A percentile compares a stretch with the other conserved stretches of the same genome.
These are phyloP conservation scores for Basipetospora chlamydospora DNA, from an alignment of 2,329 filamentous ascomycete genomes.

Conservation along the genomic window DNA sequence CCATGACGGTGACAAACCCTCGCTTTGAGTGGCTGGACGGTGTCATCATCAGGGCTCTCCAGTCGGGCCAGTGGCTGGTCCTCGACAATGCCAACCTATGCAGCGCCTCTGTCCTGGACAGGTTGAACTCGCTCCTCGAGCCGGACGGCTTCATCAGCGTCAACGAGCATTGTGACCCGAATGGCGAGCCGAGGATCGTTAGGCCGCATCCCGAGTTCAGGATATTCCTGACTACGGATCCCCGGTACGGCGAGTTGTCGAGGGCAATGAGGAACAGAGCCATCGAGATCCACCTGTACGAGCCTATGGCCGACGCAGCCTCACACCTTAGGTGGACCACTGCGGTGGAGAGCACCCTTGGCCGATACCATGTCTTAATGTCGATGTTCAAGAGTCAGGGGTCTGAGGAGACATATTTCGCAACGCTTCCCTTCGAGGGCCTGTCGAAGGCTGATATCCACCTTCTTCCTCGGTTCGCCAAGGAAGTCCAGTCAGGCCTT, in stretches of 20 bases:
- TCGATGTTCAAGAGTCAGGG: background rate
- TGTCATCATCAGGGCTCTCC: conserved; percentile 72
- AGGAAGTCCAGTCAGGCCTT: background rate
- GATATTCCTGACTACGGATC: conserved; percentile 87
- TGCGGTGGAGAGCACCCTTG: conserved; percentile 33
- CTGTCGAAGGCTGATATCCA: conserved; percentile 8
- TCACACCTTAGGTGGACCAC: conserved; percentile 24
- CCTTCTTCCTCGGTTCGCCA: conserved; percentile 8
- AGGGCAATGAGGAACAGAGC: conserved; percentile 93
- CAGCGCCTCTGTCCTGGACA: conserved; percentile 84
- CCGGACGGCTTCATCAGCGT: conserved; percentile 77
- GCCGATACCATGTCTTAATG: conserved; percentile 25
- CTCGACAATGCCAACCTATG: conserved; percentile 97
- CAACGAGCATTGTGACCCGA: conserved; percentile 77
- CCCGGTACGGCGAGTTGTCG: conserved; percentile 82
- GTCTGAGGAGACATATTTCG: background rate
- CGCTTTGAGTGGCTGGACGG: conserved; percentile 96
- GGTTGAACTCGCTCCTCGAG: conserved; percentile 87
- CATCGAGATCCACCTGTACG: conserved; percentile 69
- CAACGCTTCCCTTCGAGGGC: conserved; percentile 6
- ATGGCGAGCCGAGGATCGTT: conserved; percentile 69
- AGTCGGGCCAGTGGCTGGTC: conserved; percentile 81
- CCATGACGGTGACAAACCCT: conserved; percentile 51
- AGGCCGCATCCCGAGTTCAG: conserved; percentile 75
- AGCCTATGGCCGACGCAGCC: conserved; percentile 18